Conservation (phyloP, 1,284 basidiomycete species). For the Tremellales sp. region DNA sequence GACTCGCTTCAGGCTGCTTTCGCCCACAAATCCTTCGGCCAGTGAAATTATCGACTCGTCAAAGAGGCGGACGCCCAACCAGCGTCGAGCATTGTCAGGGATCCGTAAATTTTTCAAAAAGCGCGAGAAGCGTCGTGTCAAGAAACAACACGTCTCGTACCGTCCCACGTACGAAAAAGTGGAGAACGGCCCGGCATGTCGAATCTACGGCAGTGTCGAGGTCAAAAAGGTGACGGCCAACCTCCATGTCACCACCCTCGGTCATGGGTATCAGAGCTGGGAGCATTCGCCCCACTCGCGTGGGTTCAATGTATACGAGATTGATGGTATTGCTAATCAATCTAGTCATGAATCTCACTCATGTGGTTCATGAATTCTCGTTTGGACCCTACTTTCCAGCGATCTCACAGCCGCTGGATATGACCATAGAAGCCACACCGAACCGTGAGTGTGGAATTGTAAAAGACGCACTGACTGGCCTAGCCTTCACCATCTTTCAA, state of each 20-base stretch:
- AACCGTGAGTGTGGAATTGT: slow-evolving; percentile 59
- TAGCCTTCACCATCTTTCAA: slow-evolving; percentile 91
- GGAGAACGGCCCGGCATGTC: slow-evolving; percentile 65
- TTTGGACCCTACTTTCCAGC: slow-evolving; percentile 96
- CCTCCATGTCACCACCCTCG: slow-evolving; percentile 82
- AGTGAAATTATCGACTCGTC: slow-evolving; percentile 40
- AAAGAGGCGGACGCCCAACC: slow-evolving; percentile 37
- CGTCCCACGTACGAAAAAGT: slow-evolving; percentile 68
- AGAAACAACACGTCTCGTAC: slow-evolving; percentile 53
- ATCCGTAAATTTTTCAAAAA: slow-evolving; percentile 34
- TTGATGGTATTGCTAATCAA: slow-evolving; percentile 1
- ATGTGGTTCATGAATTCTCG: slow-evolving; percentile 93
- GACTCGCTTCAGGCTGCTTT: slow-evolving; percentile 6
- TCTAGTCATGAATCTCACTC: slow-evolving; percentile 90
- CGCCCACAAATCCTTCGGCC: slow-evolving; percentile 26
- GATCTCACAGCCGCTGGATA: slow-evolving; percentile 89
- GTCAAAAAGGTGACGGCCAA: slow-evolving; percentile 93
- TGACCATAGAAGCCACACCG: slow-evolving; percentile 75
- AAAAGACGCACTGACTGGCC: not conserved
- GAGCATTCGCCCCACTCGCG: slow-evolving; percentile 81
- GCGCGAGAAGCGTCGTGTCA: slow-evolving; percentile 39
- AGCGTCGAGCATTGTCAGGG: slow-evolving; percentile 33
- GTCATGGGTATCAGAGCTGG: slow-evolving; percentile 84
- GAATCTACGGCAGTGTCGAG: slow-evolving; percentile 76
- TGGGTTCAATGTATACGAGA: slow-evolving; percentile 39